A percentile compares a stretch with the other conserved stretches of the same genome.
phyloP scores from a whole-genome alignment of 495 filamentous ascomycete species.

The Tuber umbilicatum region DNA sequence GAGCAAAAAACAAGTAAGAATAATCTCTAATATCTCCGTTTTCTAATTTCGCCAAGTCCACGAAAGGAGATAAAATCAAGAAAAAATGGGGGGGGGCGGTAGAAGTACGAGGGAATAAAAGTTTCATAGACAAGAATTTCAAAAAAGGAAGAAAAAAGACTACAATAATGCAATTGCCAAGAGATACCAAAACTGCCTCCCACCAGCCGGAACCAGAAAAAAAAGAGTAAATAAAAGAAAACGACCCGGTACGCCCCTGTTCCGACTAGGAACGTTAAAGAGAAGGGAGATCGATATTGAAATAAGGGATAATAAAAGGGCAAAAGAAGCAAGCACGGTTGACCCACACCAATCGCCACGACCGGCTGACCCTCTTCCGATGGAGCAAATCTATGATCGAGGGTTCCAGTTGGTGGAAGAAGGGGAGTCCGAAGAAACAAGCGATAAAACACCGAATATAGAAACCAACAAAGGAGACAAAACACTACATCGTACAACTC shows the following conservation, averaged over 20 bases:
- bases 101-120: not conserved
- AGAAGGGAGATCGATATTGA: not conserved
- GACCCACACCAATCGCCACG: conserved; percentile 1
- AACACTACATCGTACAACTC: conserved; percentile 27
- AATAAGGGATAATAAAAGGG: not conserved
- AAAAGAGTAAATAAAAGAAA: conserved; percentile 12
- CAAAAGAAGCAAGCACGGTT: not conserved
- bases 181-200: conserved; percentile 12
- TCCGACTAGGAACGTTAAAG: not conserved
- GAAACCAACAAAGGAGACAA: conserved; percentile 8
- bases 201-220: not conserved
- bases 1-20: conserved; percentile 13
- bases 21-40: conserved; percentile 23
- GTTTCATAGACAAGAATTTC: conserved; percentile 1
- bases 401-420: conserved; percentile 9
- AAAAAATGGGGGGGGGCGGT: conserved; percentile 6
- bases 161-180: conserved; percentile 9
- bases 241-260: not conserved
- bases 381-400: conserved; percentile 19
- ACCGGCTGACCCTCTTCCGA: conserved; percentile 22
- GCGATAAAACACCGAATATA: conserved; percentile 10
- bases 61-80: conserved; percentile 14
- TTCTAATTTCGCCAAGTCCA: conserved; percentile 23
- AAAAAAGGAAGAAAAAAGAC: conserved; percentile 16
- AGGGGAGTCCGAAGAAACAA: conserved; percentile 2